These are phyloP conservation scores for Aspergillus ostianus DNA, from an alignment of 495 filamentous ascomycete genomes.

Conservation along the genomic window DNA sequence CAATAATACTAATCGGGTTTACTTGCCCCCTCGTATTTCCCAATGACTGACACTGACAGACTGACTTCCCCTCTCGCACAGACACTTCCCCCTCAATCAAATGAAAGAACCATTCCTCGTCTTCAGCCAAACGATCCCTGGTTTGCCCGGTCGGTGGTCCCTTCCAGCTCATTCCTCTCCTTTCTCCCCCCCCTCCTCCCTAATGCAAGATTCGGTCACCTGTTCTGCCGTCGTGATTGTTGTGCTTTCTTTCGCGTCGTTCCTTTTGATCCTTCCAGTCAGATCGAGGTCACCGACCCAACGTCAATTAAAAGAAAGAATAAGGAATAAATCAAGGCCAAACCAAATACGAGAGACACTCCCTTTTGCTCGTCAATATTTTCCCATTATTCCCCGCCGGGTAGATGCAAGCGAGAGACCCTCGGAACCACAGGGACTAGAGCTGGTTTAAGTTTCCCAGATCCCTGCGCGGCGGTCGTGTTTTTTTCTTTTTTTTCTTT, in stretches of 20 bases:
- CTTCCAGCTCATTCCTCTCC: constrained; percentile 2
- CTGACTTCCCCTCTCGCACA: background rate
- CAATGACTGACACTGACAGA: no score
- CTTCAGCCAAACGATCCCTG: constrained; percentile 8
- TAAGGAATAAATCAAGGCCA: background rate
- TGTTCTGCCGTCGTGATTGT: background rate
- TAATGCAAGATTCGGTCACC: background rate
- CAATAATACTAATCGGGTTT: no score
- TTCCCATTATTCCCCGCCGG: background rate
- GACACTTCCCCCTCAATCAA: background rate
- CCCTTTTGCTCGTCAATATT: background rate
- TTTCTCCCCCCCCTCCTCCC: background rate
- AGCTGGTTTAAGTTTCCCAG: constrained; percentile 5
- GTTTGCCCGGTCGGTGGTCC: background rate
- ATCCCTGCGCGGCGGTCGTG: constrained; percentile 5
- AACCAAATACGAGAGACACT: background rate
- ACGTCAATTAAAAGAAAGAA: no score
- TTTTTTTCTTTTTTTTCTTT: background rate
- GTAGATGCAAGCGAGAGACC: constrained; percentile 5
- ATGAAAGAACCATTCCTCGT: constrained; percentile 6
- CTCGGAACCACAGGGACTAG: background rate
- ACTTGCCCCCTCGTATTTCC: no score
- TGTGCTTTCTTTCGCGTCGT: no score
- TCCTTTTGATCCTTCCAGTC: no score
- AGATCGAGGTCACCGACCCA: no score